Base-by-base conservation (phyloP, 1,139 yeast species). In the Taphrina populina region DNA sequence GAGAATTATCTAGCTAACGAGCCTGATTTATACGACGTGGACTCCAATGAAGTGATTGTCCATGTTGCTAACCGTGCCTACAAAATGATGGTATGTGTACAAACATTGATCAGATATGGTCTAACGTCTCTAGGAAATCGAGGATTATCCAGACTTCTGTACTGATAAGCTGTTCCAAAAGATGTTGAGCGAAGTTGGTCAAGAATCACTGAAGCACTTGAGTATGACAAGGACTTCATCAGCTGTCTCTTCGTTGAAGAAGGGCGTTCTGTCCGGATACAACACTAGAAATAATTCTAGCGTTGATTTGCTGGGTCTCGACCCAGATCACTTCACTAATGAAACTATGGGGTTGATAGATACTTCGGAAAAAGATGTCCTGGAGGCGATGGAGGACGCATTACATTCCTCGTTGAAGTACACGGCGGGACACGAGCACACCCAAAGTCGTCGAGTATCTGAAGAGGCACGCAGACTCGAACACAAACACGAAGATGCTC, bases 111-210 rank as follows among this genome's bases (percentile, higher is more conserved):
- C n/a, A n/a, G 23, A 47, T n/a, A n/a, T 19, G 8, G 29, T 54
- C 27, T 61, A 60, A 29, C 45, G 46, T 10, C 53, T 58, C 30
- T 59, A 62, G 30, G 64, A 60, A 36, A 58, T 56, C 7, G 76
- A 73, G 39, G 76, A 74, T 54, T 70, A 71, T 59, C 77, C 75
- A 19, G 47, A 45, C 4, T 58, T 62, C 17, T 60, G 61, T 37
- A 34, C 47, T 20, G 45, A 56, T 19, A 63, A 59, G 11, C 56
- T 58, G 15, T 62, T 57, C 30, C 66, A 63, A 47, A 51, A 59
- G 56, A 29, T 60, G 15, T 59, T 64, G 13, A 6, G 33, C 19
- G 37, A 15, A 13, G 21, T 30, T 3, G 36, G 20, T 6, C 8
- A 11, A 6, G 47, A 43, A 17, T 11, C 35, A 1, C 13, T 24